These are phyloP conservation scores for Calamus simplicifolius DNA, from an alignment of 176 grass and related monocot genomes.

Conservation along the genomic window DNA sequence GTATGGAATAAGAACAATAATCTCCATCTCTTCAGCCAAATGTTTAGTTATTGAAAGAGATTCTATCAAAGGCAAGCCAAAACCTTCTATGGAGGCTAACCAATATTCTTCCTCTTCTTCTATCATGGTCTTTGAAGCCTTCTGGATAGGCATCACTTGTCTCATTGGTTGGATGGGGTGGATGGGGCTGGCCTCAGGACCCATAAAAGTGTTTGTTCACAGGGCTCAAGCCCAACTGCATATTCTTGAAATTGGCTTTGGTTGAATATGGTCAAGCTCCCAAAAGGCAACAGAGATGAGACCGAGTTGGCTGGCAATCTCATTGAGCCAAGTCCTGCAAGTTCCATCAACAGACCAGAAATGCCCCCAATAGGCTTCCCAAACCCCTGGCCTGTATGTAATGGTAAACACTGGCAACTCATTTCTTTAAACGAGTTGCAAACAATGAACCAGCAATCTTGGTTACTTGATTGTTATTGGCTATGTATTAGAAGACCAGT, in stretches of 20 bases:
- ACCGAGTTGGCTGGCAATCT: constrained; percentile 22
- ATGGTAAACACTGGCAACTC: constrained; percentile 28
- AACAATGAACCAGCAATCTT: constrained; percentile 15
- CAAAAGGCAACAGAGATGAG: constrained; percentile 54
- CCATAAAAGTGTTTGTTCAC: constrained; percentile 39
- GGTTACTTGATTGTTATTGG: background rate
- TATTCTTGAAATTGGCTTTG: constrained; percentile 32
- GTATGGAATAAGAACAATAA: too few relatives aligned
- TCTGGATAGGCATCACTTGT: constrained; percentile 19
- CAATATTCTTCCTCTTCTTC: too few relatives aligned
- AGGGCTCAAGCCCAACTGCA: constrained; percentile 33
- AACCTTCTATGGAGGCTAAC: too few relatives aligned
- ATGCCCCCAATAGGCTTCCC: constrained; percentile 15
- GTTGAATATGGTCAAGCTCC: constrained; percentile 32
- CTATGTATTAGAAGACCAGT: constrained; percentile 1
- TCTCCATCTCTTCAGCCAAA: too few relatives aligned
- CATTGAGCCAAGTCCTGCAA: constrained; percentile 45
- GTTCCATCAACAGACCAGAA: constrained; percentile 41
- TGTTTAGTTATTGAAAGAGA: too few relatives aligned
- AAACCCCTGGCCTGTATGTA: background rate
- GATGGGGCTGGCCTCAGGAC: too few relatives aligned
- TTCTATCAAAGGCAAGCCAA: too few relatives aligned
- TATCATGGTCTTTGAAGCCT: constrained; percentile 10
- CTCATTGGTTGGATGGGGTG: constrained; percentile 14
- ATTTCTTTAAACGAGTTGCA: constrained; percentile 61